phyloP scores from a whole-genome alignment of 2,329 filamentous ascomycete species.

The Cytospora paraplurivora region DNA sequence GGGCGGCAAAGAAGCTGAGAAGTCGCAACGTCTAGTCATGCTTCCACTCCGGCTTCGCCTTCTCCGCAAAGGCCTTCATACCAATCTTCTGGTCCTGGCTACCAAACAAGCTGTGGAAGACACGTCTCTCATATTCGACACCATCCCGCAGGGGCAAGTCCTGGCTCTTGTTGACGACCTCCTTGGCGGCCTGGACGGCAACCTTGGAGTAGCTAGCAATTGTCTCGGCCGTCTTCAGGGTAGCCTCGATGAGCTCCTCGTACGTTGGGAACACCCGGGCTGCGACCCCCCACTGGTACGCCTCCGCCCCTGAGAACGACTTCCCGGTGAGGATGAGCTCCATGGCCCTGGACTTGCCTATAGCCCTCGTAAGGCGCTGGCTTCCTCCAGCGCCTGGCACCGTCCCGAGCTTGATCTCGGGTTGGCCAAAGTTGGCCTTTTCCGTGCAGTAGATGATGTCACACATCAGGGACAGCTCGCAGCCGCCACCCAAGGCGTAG shows the following conservation, averaged over 20 bases:
- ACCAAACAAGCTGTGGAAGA: conserved; percentile 93
- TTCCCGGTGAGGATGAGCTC: conserved; percentile 86
- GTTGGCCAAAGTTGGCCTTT: conserved; percentile 89
- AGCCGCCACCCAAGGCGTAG: conserved; percentile 91
- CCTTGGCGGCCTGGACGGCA: conserved; percentile 88
- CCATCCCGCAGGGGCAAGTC: conserved; percentile 85
- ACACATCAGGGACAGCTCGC: conserved; percentile 96
- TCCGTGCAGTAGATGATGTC: conserved; percentile 91
- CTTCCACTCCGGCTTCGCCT: conserved; percentile 90
- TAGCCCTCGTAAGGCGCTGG: conserved; percentile 80
- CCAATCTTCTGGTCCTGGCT: conserved; percentile 97
- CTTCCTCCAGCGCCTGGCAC: conserved; percentile 91
- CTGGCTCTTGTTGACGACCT: conserved; percentile 99
- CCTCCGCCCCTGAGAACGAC: conserved; percentile 81
- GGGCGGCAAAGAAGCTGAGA: no score
- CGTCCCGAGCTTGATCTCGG: conserved; percentile 92
- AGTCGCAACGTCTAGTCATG: conserved; percentile 60
- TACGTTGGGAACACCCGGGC: conserved; percentile 78
- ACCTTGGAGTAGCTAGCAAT: conserved; percentile 87
- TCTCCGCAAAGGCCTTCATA: conserved; percentile 93
- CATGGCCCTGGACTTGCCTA: conserved; percentile 87
- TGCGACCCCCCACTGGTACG: conserved; percentile 87
- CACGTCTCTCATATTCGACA: conserved; percentile 88
- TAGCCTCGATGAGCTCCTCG: conserved; percentile 79
- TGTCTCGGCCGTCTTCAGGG: conserved; percentile 80